These are phyloP conservation scores for Selenicereus undatus DNA, from an alignment of 148 eudicot genomes.

Conservation along the genomic window DNA sequence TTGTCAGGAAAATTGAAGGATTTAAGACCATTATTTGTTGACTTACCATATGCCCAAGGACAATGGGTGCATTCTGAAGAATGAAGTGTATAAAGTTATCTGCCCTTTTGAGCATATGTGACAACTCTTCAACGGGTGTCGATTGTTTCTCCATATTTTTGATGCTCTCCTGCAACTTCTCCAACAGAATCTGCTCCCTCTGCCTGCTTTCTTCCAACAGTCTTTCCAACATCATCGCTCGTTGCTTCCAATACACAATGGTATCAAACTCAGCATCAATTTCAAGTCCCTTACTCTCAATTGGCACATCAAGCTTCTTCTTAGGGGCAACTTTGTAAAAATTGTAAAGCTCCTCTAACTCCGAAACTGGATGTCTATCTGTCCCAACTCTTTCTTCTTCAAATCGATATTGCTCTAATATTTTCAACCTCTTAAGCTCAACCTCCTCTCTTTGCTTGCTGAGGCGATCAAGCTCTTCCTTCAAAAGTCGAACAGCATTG, in stretches of 20 bases:
- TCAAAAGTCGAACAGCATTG: conserved; percentile 68
- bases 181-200: conserved; percentile 59
- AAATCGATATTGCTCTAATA: conserved; percentile 73
- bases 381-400: conserved; percentile 48
- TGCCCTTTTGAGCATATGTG: conserved; percentile 76
- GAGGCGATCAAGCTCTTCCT: conserved; percentile 67
- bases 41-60: conserved; percentile 85
- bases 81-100: conserved; percentile 88
- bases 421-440: conserved; percentile 73
- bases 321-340: conserved; percentile 47
- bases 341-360: conserved; percentile 55
- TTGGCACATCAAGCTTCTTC: conserved; percentile 41
- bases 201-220: conserved; percentile 62
- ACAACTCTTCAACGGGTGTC: conserved; percentile 80
- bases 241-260: conserved; percentile 70
- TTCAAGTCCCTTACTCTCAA: conserved; percentile 41
- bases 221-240: conserved; percentile 49
- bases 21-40: not conserved
- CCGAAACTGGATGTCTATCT: conserved; percentile 55
- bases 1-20: not conserved
- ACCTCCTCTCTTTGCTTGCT: conserved; percentile 69
- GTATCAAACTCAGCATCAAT: conserved; percentile 74
- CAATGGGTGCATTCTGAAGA: conserved; percentile 92
- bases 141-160: conserved; percentile 71
- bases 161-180: conserved; percentile 66